Base-by-base conservation (phyloP, 2,329 filamentous ascomycete genomes). In the Phialocephala sp. region DNA sequence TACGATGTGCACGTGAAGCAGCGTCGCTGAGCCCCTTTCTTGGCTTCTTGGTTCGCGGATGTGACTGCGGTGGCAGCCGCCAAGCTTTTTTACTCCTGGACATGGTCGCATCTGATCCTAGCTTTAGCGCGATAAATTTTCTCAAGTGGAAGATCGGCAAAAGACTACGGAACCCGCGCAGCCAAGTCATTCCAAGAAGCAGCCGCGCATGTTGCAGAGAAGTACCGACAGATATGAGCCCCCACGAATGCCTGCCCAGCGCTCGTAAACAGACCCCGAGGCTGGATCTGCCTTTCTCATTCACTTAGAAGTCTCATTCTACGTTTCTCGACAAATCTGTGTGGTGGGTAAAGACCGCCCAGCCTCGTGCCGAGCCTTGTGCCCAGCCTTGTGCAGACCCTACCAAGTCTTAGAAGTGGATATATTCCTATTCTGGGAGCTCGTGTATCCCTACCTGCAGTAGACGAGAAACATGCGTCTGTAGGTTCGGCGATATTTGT, bases 361-460 rank as follows among this genome's bases (percentile, higher is more conserved):
- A 41, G 55, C 55, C 36, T 41, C 36, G 55, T 20, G 63, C 60
- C 65, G 50, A 65, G 65, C 56, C 60, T 68, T 55, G 52, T 55
- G 66, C 68, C 64, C 61, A 68, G 66, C 68, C 64, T 65, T 52
- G 60, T 59, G 57, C 66, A 62, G 59, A 37, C 39, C 57, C 36
- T 54, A 60, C 65, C 67, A 64, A 68, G 67, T 41, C 39, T 43
- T n/a, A 14, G 32, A n/a, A 60, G 47, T 50, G 59, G 59, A 55
- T 60, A 52, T 36, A 27, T 8, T 63, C 37, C 59, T 68, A 66
- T 63, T 66, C 65, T 20, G 18, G 55, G 59, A 60, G 45, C 12
- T 15, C 56, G 39, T 39, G 37, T 24, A 45, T 60, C 59, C 59
- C 55, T 66, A 63, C 56, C 63, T 22, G 55, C 11, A 54, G 54